These are phyloP conservation scores for Niveomyces coronatus DNA, from an alignment of 2,329 filamentous ascomycete species.

Conservation along the genomic window DNA sequence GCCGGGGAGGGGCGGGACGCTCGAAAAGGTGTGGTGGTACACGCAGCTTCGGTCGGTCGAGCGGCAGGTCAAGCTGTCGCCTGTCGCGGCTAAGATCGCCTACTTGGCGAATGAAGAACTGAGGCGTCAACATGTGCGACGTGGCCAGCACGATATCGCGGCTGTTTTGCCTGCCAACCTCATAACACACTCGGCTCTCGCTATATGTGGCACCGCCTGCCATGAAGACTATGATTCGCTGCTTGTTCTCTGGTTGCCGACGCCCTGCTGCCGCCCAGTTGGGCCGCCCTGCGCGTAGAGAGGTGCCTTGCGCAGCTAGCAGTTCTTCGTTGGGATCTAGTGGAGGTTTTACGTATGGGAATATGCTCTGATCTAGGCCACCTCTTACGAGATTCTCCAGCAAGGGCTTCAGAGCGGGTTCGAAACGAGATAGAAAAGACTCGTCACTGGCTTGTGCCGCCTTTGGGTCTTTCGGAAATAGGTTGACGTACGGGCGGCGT, in stretches of 20 bases:
- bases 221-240: constrained; percentile 88
- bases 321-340: constrained; percentile 51
- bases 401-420: constrained; percentile 71
- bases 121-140: constrained; percentile 85
- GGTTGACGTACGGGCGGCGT: constrained; percentile 50
- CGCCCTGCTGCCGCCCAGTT: constrained; percentile 86
- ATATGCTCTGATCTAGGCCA: constrained; percentile 52
- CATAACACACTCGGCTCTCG: constrained; percentile 82
- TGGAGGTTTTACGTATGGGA: constrained; percentile 66
- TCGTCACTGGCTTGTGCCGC: constrained; percentile 55
- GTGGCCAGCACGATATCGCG: constrained; percentile 83
- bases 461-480: constrained; percentile 61
- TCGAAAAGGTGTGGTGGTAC: constrained; percentile 84
- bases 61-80: constrained; percentile 67
- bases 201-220: constrained; percentile 92
- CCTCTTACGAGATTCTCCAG: constrained; percentile 64
- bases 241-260: constrained; percentile 65
- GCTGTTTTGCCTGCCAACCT: constrained; percentile 60
- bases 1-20: constrained; percentile 45
- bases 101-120: constrained; percentile 73
- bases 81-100: constrained; percentile 68
- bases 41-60: constrained; percentile 68
- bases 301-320: constrained; percentile 51
- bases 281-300: constrained; percentile 81
- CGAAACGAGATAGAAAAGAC: constrained; percentile 77